Evolutionary conservation across 192 early-diverging fungal genomes (phyloP).

Genomic region (Coemansia sp.): DNA sequence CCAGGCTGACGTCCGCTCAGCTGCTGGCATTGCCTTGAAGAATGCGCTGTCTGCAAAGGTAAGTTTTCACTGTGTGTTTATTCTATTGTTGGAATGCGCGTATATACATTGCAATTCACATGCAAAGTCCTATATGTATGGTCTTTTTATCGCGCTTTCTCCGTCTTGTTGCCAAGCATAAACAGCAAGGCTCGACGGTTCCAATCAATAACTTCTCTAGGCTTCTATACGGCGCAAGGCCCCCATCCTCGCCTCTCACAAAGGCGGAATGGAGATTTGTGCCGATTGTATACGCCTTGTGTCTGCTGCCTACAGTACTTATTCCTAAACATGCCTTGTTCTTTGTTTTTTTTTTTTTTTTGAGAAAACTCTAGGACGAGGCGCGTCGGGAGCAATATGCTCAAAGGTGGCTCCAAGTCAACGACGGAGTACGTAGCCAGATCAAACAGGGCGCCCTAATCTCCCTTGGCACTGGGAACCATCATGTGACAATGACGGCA

Average conservation of each 20-base stretch:
- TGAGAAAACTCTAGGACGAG: slow-evolving; percentile 34
- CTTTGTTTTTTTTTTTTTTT: background rate
- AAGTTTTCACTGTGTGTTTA: background rate
- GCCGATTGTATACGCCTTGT: background rate
- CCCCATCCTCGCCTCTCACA: background rate
- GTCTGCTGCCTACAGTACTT: background rate
- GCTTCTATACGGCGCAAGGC: background rate
- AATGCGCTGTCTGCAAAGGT: slow-evolving; percentile 70
- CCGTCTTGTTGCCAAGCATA: background rate
- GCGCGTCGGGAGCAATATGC: slow-evolving; percentile 59
- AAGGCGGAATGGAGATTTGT: background rate
- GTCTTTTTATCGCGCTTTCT: background rate
- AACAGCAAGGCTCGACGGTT: background rate
- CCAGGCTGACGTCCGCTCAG: slow-evolving; percentile 63
- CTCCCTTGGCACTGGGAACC: slow-evolving; percentile 43
- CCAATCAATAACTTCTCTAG: background rate
- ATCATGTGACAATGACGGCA: slow-evolving; percentile 63
- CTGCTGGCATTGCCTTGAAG: slow-evolving; percentile 91
- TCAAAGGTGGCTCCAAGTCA: slow-evolving; percentile 64
- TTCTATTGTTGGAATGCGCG: background rate
- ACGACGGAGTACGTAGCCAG: slow-evolving; percentile 57
- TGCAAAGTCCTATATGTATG: background rate
- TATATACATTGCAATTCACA: background rate
- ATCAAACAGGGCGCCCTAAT: slow-evolving; percentile 68
- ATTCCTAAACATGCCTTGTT: background rate